Conservation (phyloP, 2,329 filamentous ascomycete species). For the Corynespora cassiicola region DNA sequence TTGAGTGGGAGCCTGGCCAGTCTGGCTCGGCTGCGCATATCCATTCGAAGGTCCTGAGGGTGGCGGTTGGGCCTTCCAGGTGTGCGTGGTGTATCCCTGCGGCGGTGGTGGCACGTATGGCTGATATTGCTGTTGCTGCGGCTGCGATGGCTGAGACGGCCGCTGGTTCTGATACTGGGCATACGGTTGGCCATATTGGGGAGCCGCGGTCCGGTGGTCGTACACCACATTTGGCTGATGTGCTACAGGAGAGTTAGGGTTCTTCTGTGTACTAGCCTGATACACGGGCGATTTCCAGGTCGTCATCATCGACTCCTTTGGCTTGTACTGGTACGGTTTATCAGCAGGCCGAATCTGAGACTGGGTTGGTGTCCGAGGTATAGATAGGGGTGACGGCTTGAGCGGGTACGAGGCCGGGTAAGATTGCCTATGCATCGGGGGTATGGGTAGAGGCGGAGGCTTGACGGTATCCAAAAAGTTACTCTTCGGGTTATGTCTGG, state of each 20-base stretch:
- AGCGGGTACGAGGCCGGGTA: conserved; percentile 48
- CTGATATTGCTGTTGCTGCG: conserved; percentile 22
- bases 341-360: conserved; percentile 22
- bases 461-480: conserved; percentile 75
- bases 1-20: conserved; percentile 25
- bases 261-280: conserved; percentile 41
- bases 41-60: conserved; percentile 29
- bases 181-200: conserved; percentile 30
- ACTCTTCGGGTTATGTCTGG: conserved; percentile 70
- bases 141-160: conserved; percentile 22
- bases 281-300: conserved; percentile 38
- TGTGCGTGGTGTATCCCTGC: conserved; percentile 26
- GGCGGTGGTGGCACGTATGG: conserved; percentile 35
- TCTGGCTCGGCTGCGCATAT: conserved; percentile 31
- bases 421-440: conserved; percentile 32
- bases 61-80: conserved; percentile 31
- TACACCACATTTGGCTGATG: conserved; percentile 46
- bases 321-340: conserved; percentile 42
- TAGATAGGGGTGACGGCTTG: conserved; percentile 51
- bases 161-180: conserved; percentile 27
- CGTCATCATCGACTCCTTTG: conserved; percentile 30
- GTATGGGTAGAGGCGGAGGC: conserved; percentile 43
- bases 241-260: conserved; percentile 45
- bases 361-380: conserved; percentile 43
- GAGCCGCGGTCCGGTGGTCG: conserved; percentile 32